A percentile compares a stretch with the other conserved stretches of the same genome.
phyloP scores from a whole-genome alignment of 495 filamentous ascomycete species.

The Xylaria flabelliformis region DNA sequence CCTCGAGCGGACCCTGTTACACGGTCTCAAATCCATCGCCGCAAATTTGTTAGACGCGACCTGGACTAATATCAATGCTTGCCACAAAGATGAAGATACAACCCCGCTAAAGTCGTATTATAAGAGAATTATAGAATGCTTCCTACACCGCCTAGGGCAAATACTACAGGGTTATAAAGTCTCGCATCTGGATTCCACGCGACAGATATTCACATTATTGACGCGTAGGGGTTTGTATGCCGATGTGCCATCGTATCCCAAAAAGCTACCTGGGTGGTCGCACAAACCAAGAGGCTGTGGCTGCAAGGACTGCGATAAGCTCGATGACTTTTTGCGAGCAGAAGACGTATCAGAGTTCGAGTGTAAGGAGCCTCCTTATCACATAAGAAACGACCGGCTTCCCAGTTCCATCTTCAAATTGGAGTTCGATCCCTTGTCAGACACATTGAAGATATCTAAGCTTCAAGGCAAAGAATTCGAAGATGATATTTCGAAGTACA shows the following conservation, averaged over 20 bases:
- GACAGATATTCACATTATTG: neutral
- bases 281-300: neutral
- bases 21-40: neutral
- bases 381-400: too few species aligned
- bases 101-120: neutral
- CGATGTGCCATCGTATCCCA: neutral
- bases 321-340: neutral
- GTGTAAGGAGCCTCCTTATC: too few species aligned
- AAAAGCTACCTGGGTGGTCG: neutral
- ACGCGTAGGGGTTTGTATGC: neutral
- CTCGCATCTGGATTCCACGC: neutral
- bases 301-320: neutral
- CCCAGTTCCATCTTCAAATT: neutral
- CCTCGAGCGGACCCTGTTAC: neutral
- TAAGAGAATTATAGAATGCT: neutral
- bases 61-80: constrained; percentile 4
- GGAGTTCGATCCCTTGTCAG: neutral
- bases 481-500: neutral
- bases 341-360: neutral
- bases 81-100: neutral
- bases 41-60: neutral
- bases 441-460: neutral
- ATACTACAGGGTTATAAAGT: neutral
- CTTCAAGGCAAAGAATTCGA: neutral
- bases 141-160: neutral